Evolutionary conservation across 2,329 filamentous ascomycete species (phyloP).

Genomic region (Aspergillus pseudoviridinutans): DNA sequence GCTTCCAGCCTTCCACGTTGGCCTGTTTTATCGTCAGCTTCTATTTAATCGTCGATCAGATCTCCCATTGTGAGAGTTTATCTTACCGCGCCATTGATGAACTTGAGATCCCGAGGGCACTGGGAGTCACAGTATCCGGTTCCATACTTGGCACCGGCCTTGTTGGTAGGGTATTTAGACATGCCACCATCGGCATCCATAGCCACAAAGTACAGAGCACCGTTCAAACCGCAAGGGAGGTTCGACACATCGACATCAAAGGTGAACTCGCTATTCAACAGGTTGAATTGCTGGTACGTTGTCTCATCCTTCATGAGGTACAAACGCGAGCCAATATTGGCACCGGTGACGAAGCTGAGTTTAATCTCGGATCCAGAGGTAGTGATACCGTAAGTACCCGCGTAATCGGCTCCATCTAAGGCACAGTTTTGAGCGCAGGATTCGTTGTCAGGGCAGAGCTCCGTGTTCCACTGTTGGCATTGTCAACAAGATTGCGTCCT

Average conservation of each 20-base stretch:
- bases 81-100: conserved; percentile 33
- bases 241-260: conserved; percentile 69
- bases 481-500: background rate
- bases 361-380: conserved; percentile 47
- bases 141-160: conserved; percentile 56
- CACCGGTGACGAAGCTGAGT: conserved; percentile 45
- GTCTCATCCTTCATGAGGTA: conserved; percentile 61
- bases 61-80: background rate
- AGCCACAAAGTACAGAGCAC: conserved; percentile 61
- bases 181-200: conserved; percentile 60
- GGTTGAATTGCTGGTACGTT: conserved; percentile 61
- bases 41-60: background rate
- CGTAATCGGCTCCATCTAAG: conserved; percentile 54
- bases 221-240: conserved; percentile 66
- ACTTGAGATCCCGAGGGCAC: conserved; percentile 49
- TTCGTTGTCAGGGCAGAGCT: conserved; percentile 46
- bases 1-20: conserved; percentile 52
- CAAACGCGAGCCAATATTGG: conserved; percentile 50
- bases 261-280: conserved; percentile 64
- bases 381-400: conserved; percentile 49
- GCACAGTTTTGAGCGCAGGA: conserved; percentile 55
- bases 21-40: conserved; percentile 28
- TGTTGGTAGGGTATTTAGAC: conserved; percentile 47
- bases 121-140: conserved; percentile 62
- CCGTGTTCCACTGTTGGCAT: conserved; percentile 37